Percentiles rank a stretch among this genome's conserved stretches.
Evolutionary conservation across 805 yeast species (phyloP).

Genomic region (Metschnikowia lunata): DNA sequence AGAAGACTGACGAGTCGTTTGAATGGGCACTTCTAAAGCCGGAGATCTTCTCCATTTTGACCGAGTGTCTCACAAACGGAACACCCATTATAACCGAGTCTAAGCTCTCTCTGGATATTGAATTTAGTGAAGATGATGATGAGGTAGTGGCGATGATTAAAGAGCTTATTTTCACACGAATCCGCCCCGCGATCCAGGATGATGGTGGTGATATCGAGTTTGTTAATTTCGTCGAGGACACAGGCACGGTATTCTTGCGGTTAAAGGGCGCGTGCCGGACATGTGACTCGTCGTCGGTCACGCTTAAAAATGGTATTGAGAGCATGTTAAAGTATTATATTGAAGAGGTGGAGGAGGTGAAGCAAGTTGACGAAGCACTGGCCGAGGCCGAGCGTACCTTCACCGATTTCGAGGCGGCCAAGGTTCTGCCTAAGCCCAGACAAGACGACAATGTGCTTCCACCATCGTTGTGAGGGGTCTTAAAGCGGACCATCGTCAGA

Average conservation of each 20-base stretch:
- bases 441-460: conserved; percentile 16
- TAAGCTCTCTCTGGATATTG: conserved; percentile 34
- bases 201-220: conserved; percentile 75
- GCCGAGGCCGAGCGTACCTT: conserved; percentile 10
- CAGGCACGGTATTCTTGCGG: conserved; percentile 55
- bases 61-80: conserved; percentile 54
- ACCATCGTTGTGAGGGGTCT: conserved; percentile 9
- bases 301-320: conserved; percentile 66
- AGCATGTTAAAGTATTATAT: conserved; percentile 67
- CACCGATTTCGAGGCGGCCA: conserved; percentile 21
- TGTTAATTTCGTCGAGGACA: conserved; percentile 49
- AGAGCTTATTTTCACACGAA: conserved; percentile 64
- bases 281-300: conserved; percentile 63
- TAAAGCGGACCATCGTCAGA: no score
- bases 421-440: conserved; percentile 25
- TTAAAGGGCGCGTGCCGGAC: conserved; percentile 69
- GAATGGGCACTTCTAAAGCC: conserved; percentile 63
- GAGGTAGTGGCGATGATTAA: conserved; percentile 65
- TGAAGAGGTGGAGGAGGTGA: conserved; percentile 60
- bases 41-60: conserved; percentile 55
- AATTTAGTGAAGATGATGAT: conserved; percentile 56
- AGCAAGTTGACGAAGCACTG: conserved; percentile 43
- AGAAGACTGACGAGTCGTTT: conserved; percentile 49
- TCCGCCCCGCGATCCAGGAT: conserved; percentile 70
- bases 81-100: conserved; percentile 43